Evolutionary conservation across 1,284 basidiomycete genomes (phyloP).

Genomic region (Porogramme epimiltina): DNA sequence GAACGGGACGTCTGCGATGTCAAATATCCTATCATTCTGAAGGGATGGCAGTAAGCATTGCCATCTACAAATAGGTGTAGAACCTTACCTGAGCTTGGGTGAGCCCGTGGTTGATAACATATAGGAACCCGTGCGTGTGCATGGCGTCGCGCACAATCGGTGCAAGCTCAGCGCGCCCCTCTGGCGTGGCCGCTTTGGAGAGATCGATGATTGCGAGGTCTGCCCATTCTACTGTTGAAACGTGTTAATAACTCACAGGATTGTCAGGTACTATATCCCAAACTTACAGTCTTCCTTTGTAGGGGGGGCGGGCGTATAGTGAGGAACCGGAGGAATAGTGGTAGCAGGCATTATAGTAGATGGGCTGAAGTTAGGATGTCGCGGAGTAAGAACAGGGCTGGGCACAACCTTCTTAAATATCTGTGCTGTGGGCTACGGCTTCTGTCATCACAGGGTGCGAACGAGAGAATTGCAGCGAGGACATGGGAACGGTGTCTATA

Average conservation of each 20-base stretch:
- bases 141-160: conserved; percentile 56
- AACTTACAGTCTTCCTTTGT: conserved; percentile 38
- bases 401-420: too few species aligned
- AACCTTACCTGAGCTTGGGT: conserved; percentile 46
- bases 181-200: conserved; percentile 44
- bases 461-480: too few species aligned
- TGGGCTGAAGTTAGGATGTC: too few species aligned
- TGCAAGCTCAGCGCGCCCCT: conserved; percentile 49
- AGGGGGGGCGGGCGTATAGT: conserved; percentile 36
- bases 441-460: too few species aligned
- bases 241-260: background rate
- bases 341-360: conserved; percentile 8
- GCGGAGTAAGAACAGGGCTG: too few species aligned
- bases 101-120: conserved; percentile 59
- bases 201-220: conserved; percentile 67
- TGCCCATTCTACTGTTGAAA: conserved; percentile 60
- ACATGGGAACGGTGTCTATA: too few species aligned
- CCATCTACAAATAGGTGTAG: too few species aligned
- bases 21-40: conserved; percentile 50
- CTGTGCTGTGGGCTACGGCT: too few species aligned
- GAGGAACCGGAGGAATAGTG: conserved; percentile 25
- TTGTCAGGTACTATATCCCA: too few species aligned
- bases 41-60: background rate
- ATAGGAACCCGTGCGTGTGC: conserved; percentile 62
- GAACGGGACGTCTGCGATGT: conserved; percentile 68